Base-by-base conservation (phyloP, 116 monocot genomes). In the Dioscorea cayenensis region DNA sequence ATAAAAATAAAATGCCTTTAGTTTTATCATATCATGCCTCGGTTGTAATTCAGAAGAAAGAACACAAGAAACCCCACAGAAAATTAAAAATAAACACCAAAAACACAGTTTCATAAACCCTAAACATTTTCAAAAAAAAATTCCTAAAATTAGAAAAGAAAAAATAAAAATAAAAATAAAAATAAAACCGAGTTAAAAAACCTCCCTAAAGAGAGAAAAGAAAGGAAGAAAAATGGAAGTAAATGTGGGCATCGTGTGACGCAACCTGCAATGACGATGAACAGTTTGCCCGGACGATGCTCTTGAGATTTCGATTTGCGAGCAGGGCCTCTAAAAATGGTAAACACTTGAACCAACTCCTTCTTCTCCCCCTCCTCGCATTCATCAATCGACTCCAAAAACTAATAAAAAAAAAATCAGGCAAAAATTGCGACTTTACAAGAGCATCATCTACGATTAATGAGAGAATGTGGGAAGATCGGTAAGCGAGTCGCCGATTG, bases 401-500 rank as follows among this genome's bases (percentile, higher is more conserved):
- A 23, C 12, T 4, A 2, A n/a, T n/a, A n/a, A n/a, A 63, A 10
- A 1, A 63, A 63, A 5, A 63, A 21, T 23, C 22, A 23, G 8
- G 12, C 11, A 43, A 43, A 12, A 12, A 43, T 6, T 32, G 32
- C 32, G 32, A 32, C 4, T 32, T 3, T 3, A 32, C 2, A 32
- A 32, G 32, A 32, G 5, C 7, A 43, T 43, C 43, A 63, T 21
- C 27, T 21, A 12, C 21, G 13, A 23, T 63, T 6, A 23, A 27
- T 3, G 7, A 21, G 21, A 6, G 0, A 63, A 63, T 63, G 63
- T 63, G 63, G 63, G 63, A 63, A 63, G 63, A 11, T 23, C 25
- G 63, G 63, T 63, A 63, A 63, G 63, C 63, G 63, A 23, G 23
- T 63, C 27, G 63, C 63, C 27, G 63, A 63, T 63, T 21, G 11